phyloP scores from a whole-genome alignment of 2,329 filamentous ascomycete genomes.

The Fusarium solani-melongenae region DNA sequence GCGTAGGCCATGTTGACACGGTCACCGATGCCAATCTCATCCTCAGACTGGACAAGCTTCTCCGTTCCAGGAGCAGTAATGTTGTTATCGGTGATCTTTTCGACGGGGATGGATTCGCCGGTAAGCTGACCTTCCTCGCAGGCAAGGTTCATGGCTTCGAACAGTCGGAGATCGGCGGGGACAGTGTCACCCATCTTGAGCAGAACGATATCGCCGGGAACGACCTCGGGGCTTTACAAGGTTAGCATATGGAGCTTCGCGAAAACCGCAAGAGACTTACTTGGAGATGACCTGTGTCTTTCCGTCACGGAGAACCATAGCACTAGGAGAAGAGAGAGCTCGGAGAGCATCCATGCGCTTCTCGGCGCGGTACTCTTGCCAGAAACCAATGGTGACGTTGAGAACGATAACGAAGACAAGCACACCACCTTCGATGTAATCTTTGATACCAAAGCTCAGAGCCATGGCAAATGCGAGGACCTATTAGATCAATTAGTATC shows the following conservation, averaged over 20 bases:
- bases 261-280: constrained; percentile 51
- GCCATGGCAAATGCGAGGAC: constrained; percentile 83
- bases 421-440: constrained; percentile 75
- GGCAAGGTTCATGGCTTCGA: constrained; percentile 81
- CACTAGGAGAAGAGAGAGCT: constrained; percentile 71
- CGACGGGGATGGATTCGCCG: constrained; percentile 78
- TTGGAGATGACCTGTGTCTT: constrained; percentile 67
- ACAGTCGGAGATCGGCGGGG: constrained; percentile 76
- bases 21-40: constrained; percentile 74
- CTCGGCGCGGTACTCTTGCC: constrained; percentile 72
- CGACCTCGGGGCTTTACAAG: constrained; percentile 65
- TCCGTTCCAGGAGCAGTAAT: constrained; percentile 58
- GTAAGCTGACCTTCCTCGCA: constrained; percentile 84
- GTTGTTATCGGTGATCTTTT: constrained; percentile 68
- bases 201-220: constrained; percentile 77
- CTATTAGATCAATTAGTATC: constrained; percentile 51
- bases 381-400: constrained; percentile 76
- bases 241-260: constrained; percentile 19
- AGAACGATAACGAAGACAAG: constrained; percentile 74
- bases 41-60: constrained; percentile 56
- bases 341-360: constrained; percentile 74
- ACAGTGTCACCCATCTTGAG: constrained; percentile 80
- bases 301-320: constrained; percentile 70
- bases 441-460: constrained; percentile 73
- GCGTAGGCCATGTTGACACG: constrained; percentile 81